These are phyloP conservation scores for Ceraceosorus bombacis DNA, from an alignment of 1,284 basidiomycete species.

Conservation along the genomic window DNA sequence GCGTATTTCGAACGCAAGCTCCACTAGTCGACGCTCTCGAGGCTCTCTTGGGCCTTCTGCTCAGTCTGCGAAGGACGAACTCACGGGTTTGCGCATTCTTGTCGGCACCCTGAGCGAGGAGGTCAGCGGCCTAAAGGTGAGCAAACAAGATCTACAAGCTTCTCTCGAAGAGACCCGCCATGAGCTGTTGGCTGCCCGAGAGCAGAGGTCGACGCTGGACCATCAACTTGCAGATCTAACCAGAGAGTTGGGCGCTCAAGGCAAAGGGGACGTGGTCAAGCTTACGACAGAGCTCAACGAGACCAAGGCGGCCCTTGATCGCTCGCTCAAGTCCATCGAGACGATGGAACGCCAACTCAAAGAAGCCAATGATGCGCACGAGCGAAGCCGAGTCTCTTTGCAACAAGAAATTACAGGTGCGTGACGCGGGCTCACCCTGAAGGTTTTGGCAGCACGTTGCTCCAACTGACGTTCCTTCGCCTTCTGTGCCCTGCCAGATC, in stretches of 20 bases:
- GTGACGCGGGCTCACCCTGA: too few species aligned
- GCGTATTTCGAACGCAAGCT: slow-evolving; percentile 1
- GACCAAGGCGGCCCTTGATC: too few species aligned
- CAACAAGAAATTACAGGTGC: too few species aligned
- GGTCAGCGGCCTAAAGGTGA: slow-evolving; percentile 22
- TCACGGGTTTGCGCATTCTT: slow-evolving; percentile 10
- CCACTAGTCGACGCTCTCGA: slow-evolving; percentile 1
- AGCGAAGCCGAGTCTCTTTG: too few species aligned
- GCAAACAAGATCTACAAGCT: slow-evolving; percentile 14
- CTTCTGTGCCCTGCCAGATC: slow-evolving; percentile 4
- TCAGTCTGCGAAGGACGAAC: slow-evolving; percentile 11
- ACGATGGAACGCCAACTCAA: too few species aligned
- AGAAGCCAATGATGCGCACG: too few species aligned
- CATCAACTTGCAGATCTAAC: slow-evolving; percentile 22
- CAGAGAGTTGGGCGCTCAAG: background rate
- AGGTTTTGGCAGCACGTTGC: too few species aligned
- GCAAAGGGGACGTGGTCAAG: too few species aligned
- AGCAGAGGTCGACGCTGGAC: slow-evolving; percentile 1
- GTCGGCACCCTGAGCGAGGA: slow-evolving; percentile 24
- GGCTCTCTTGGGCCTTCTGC: slow-evolving; percentile 2
- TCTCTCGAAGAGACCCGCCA: slow-evolving; percentile 4
- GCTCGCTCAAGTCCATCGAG: too few species aligned
- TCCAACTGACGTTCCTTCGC: background rate
- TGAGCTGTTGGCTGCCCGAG: slow-evolving; percentile 6
- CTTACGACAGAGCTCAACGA: too few species aligned